phyloP scores from a whole-genome alignment of 129 eudicot species.

The Chrysanthemum makinoi region DNA sequence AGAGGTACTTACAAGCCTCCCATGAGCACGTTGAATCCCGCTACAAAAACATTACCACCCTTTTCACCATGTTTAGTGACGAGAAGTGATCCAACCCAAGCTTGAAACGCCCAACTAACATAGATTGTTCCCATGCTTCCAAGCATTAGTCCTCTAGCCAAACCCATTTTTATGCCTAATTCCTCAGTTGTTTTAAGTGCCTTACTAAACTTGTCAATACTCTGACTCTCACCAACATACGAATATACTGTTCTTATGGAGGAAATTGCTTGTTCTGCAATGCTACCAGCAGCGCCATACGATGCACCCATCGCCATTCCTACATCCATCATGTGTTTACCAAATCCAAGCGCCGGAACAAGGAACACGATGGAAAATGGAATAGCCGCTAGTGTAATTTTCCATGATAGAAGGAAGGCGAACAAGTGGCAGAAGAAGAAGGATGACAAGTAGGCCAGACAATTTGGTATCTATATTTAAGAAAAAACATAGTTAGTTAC shows the following conservation, averaged over 20 bases:
- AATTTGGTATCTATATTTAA: slow-evolving; percentile 36
- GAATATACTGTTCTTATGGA: slow-evolving; percentile 49
- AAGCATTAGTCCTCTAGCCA: slow-evolving; percentile 41
- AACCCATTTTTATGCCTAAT: slow-evolving; percentile 43
- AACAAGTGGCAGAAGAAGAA: slow-evolving; percentile 41
- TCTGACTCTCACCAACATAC: slow-evolving; percentile 45
- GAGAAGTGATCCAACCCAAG: slow-evolving; percentile 44
- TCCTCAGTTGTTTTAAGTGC: slow-evolving; percentile 36
- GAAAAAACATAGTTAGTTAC: background rate
- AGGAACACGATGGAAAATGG: slow-evolving; percentile 36
- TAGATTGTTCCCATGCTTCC: slow-evolving; percentile 47
- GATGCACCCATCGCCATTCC: slow-evolving; percentile 35
- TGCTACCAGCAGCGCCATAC: slow-evolving; percentile 41
- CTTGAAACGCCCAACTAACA: slow-evolving; percentile 44
- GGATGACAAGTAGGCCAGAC: slow-evolving; percentile 40
- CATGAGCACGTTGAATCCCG: slow-evolving; percentile 40
- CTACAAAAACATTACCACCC: slow-evolving; percentile 41
- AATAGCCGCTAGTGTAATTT: slow-evolving; percentile 37
- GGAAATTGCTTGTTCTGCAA: slow-evolving; percentile 52
- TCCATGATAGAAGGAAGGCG: slow-evolving; percentile 41
- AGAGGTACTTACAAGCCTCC: slow-evolving; percentile 45
- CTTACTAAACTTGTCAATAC: slow-evolving; percentile 28
- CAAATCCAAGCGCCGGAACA: slow-evolving; percentile 44
- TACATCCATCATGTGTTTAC: slow-evolving; percentile 42
- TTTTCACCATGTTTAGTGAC: slow-evolving; percentile 34